Percentiles rank a stretch among this genome's conserved stretches.
Conservation (phyloP, 768 basidiomycete species). For the Boletus speciosus region DNA sequence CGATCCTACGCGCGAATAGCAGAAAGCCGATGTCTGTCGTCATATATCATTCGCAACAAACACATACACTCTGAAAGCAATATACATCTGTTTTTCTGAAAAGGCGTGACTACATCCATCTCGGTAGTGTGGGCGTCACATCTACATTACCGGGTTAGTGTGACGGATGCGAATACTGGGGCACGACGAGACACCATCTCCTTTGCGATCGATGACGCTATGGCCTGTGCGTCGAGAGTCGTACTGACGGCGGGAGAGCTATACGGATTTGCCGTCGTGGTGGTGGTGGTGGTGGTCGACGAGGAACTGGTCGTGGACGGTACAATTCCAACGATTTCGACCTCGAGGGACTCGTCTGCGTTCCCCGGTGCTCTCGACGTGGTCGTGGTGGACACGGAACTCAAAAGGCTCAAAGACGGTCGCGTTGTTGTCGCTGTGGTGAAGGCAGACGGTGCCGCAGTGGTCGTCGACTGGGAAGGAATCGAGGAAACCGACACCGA, state of each 20-base stretch:
- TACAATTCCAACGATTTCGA: constrained; percentile 19
- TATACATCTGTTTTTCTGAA: background rate
- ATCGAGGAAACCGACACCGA: constrained; percentile 9
- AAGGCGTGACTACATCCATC: background rate
- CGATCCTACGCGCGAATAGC: background rate
- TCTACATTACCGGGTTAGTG: background rate
- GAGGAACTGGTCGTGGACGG: constrained; percentile 1
- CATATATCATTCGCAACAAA: background rate
- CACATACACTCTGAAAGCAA: background rate
- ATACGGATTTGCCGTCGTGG: background rate
- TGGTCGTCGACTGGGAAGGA: background rate
- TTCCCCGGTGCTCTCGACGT: background rate
- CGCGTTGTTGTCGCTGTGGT: background rate
- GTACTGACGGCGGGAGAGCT: background rate
- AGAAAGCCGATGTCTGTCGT: too few relatives aligned
- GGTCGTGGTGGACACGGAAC: background rate
- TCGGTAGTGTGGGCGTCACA: background rate
- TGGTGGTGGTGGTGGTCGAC: background rate
- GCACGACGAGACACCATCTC: background rate
- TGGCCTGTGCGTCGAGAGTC: constrained; percentile 11
- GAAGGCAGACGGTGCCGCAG: background rate
- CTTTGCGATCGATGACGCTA: constrained; percentile 22
- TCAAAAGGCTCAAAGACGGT: constrained; percentile 2
- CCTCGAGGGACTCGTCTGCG: constrained; percentile 15
- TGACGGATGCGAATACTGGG: background rate